Conservation (phyloP, 2,329 filamentous ascomycete genomes). For the Dactylellina sp. region DNA sequence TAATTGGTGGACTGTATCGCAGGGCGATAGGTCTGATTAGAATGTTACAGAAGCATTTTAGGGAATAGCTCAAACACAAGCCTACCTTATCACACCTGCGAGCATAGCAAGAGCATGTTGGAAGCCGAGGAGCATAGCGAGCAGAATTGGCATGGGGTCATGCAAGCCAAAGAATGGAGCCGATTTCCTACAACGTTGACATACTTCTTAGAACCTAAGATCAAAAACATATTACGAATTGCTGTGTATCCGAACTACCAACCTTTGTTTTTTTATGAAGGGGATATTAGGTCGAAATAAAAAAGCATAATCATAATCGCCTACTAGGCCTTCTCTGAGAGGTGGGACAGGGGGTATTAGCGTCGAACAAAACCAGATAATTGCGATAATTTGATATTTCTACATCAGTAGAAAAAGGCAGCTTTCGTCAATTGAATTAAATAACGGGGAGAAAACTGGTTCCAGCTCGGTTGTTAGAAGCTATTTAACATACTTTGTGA, state of each 20-base stretch:
- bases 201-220: constrained; percentile 74
- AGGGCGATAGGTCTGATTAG: constrained; percentile 66
- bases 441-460: too few relatives aligned
- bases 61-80: neutral
- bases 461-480: too few relatives aligned
- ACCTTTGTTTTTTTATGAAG: constrained; percentile 32
- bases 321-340: constrained; percentile 76
- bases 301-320: constrained; percentile 89
- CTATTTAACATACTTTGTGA: constrained; percentile 29
- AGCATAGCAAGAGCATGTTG: constrained; percentile 76
- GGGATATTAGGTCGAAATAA: constrained; percentile 74
- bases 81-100: constrained; percentile 66
- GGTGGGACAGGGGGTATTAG: constrained; percentile 60
- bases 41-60: neutral
- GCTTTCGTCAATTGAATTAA: too few relatives aligned
- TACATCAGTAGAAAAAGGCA: too few relatives aligned
- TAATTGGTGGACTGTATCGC: constrained; percentile 69
- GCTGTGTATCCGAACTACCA: constrained; percentile 36
- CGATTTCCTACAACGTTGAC: constrained; percentile 72
- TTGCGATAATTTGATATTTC: too few relatives aligned
- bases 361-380: neutral
- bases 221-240: constrained; percentile 61
- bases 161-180: constrained; percentile 78
- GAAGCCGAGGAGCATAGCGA: constrained; percentile 75
- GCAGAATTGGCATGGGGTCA: constrained; percentile 75